Base-by-base conservation (phyloP, 192 early-diverging fungal species). In the Umbelopsis sp. region DNA sequence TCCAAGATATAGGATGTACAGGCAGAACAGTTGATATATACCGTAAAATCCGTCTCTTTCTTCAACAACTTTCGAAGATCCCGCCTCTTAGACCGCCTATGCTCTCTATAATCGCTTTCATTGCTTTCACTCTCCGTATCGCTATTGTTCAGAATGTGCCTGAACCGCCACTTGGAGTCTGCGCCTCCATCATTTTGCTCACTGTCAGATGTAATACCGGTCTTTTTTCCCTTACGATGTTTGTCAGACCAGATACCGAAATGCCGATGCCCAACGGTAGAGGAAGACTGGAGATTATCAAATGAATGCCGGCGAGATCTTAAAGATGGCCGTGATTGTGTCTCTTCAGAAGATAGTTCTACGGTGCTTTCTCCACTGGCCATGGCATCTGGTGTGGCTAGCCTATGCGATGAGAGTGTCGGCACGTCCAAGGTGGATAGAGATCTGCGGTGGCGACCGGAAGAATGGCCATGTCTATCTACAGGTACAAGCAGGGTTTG, bases 221-320 rank as follows among this genome's bases (percentile, higher is more conserved):
- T 2, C 13, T 35, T 61, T 35, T 61, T 61, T 2, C 55, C 2
- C 7, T 41, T 41, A 10, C 33, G 55, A 2, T 61, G 55, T 35
- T n/a, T 61, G 15, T 61, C 55, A 16, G 21, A 25, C 55, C 55
- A 61, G 2, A 61, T 11, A 5, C 55, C 27, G 30, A 61, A 61
- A n/a, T 61, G 55, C 1, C 55, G 55, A 61, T 61, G 55, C 1
- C 55, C 30, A n/a, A 30, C 30, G 27, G 2, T 61, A 6, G 55
- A 61, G 8, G 55, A 61, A 6, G 55, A 7, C 25, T 25, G 55
- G 12, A 61, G 55, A 61, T 30, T 61, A 16, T 61, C 55, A 61
- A 61, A 61, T 35, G 55, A 61, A 35, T 61, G 55, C 4, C 55
- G 55, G 18, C 55, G 55, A 35, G 55, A 61, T 11, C 55, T 61